Conservation (phyloP, 2,329 filamentous ascomycete genomes). For the Fusarium praegraminearum region DNA sequence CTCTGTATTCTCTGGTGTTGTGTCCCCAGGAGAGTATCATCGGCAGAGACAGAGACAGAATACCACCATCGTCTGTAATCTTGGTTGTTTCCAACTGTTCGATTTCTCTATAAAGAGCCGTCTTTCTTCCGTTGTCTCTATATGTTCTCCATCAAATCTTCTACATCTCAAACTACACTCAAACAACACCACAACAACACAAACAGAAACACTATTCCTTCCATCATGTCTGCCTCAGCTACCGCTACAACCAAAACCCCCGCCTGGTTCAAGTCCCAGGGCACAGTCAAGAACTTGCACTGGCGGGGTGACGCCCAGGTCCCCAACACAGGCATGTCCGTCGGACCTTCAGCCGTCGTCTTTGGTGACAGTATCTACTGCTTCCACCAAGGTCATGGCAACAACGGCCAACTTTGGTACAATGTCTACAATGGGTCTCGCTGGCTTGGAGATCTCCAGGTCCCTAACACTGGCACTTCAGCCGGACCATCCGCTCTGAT, state of each 20-base stretch:
- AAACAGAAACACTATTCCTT: background rate
- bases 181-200: background rate
- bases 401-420: background rate
- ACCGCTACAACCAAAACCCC: background rate
- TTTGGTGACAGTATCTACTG: background rate
- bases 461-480: background rate
- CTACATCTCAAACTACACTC: background rate
- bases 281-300: background rate
- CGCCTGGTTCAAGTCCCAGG: background rate
- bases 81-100: background rate
- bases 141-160: background rate
- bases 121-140: too few relatives aligned
- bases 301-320: background rate
- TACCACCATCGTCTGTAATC: fast-evolving
- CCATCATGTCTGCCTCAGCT: background rate
- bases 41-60: too few relatives aligned
- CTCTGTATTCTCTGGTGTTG: background rate
- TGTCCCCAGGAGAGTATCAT: background rate
- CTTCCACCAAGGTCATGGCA: background rate
- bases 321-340: background rate
- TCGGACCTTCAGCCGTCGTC: background rate
- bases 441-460: background rate
- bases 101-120: background rate
- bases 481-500: background rate
- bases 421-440: background rate